A percentile compares a stretch with the other conserved stretches of the same genome.
Conservation (phyloP, 2,329 filamentous ascomycete genomes). For the Xylariales sp. region DNA sequence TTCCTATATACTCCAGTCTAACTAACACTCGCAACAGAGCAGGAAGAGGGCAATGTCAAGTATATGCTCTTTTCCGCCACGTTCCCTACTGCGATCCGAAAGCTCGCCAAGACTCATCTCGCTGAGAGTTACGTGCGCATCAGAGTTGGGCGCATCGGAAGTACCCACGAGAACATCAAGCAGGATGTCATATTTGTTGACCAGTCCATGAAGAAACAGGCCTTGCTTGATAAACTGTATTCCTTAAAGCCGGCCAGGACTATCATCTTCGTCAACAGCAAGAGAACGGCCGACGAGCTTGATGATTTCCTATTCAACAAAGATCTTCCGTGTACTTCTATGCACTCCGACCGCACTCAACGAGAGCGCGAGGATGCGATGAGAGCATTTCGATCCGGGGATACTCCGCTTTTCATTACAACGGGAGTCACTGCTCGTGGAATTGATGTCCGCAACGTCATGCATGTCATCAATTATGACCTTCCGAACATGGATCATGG, state of each 20-base stretch:
- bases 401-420: conserved; percentile 82
- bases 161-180: conserved; percentile 82
- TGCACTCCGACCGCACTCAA: conserved; percentile 89
- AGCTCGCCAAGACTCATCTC: conserved; percentile 81
- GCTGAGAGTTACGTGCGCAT: conserved; percentile 80
- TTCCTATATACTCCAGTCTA: background rate
- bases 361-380: conserved; percentile 91
- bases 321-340: conserved; percentile 83
- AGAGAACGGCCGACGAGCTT: conserved; percentile 80
- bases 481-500: conserved; percentile 79
- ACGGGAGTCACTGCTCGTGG: conserved; percentile 90
- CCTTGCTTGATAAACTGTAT: conserved; percentile 77
- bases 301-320: conserved; percentile 90
- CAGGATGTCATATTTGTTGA: conserved; percentile 80
- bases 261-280: conserved; percentile 90
- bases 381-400: conserved; percentile 82
- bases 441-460: conserved; percentile 86
- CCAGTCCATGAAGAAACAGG: conserved; percentile 73
- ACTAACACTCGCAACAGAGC: conserved; percentile 62
- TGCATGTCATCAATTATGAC: conserved; percentile 95
- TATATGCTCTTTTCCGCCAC: conserved; percentile 94
- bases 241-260: conserved; percentile 79
- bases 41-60: conserved; percentile 76
- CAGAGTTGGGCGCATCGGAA: conserved; percentile 87
- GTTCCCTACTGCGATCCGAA: conserved; percentile 83